A percentile compares a stretch with the other conserved stretches of the same genome.
Evolutionary conservation across 1,139 yeast species (phyloP).

Genomic region (Taiozyma onychis): DNA sequence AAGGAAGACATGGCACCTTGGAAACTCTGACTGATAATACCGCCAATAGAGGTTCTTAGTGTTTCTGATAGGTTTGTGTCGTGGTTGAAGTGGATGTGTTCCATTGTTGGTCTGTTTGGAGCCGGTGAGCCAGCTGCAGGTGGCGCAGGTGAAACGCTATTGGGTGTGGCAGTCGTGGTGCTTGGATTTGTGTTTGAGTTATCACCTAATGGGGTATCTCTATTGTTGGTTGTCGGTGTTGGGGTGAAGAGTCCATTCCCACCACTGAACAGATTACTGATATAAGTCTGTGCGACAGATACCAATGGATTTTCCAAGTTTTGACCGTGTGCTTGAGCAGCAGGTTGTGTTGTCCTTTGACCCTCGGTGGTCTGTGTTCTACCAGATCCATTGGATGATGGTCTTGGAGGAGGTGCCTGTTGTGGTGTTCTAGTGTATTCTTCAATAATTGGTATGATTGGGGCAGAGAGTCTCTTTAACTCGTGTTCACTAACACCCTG

Average conservation of each 20-base stretch:
- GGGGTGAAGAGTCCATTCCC: not conserved
- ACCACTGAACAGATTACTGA: not conserved
- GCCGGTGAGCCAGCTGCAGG: not conserved
- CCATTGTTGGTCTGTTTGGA: not conserved
- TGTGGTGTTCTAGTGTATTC: not conserved
- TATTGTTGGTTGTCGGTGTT: not conserved
- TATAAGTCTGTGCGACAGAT: not conserved
- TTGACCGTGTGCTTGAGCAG: not conserved
- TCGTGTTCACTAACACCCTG: slow-evolving; percentile 10
- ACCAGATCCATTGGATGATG: not conserved
- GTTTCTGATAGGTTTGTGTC: not conserved
- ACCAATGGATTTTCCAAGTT: not conserved
- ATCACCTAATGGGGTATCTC: not conserved
- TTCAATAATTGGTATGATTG: not conserved
- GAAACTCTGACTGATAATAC: not conserved
- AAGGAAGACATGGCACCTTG: not conserved
- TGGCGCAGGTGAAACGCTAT: not conserved
- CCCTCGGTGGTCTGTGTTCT: not conserved
- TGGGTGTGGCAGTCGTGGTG: not conserved
- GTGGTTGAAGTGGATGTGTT: not conserved
- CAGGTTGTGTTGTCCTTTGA: not conserved
- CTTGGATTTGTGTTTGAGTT: not conserved
- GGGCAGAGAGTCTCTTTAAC: slow-evolving; percentile 2
- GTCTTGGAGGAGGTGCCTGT: not conserved
- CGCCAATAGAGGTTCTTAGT: not conserved